Percentiles rank a stretch among this genome's conserved stretches.
phyloP scores from a whole-genome alignment of 352 stramenopile genomes.

The Pythium vanterpoolii region DNA sequence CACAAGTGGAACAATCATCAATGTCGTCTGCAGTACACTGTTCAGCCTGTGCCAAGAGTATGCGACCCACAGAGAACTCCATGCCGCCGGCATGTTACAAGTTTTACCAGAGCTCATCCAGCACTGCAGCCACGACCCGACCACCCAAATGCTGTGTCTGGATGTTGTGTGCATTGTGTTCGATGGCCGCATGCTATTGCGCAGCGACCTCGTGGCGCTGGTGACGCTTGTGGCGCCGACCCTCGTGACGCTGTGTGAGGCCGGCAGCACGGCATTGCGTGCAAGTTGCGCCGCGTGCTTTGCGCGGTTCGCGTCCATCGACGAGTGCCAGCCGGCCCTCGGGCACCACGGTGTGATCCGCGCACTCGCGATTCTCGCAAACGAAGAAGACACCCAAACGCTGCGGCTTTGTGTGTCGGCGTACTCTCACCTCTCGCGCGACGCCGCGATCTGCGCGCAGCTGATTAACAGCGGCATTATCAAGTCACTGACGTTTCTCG shows the following conservation, averaged over 20 bases:
- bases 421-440: slow-evolving; percentile 57
- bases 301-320: slow-evolving; percentile 58
- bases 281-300: slow-evolving; percentile 61
- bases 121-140: slow-evolving; percentile 30
- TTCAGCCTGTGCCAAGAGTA: slow-evolving; percentile 73
- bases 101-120: slow-evolving; percentile 40
- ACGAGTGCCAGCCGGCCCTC: slow-evolving; percentile 49
- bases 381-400: slow-evolving; percentile 47
- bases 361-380: slow-evolving; percentile 47
- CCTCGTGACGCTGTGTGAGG: slow-evolving; percentile 41
- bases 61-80: slow-evolving; percentile 43
- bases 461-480: slow-evolving; percentile 61
- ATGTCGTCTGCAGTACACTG: slow-evolving; percentile 43
- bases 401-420: slow-evolving; percentile 61
- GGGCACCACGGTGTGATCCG: slow-evolving; percentile 45
- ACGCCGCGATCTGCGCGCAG: slow-evolving; percentile 38
- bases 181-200: slow-evolving; percentile 44
- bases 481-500: slow-evolving; percentile 65
- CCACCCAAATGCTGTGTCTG: slow-evolving; percentile 46
- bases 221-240: slow-evolving; percentile 41
- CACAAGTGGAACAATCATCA: slow-evolving; percentile 24
- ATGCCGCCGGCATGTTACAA: slow-evolving; percentile 24
- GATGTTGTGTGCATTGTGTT: slow-evolving; percentile 69
- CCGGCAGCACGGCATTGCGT: slow-evolving; percentile 21
- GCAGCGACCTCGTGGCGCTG: slow-evolving; percentile 35